phyloP scores from a whole-genome alignment of 768 basidiomycete species.

The Phallus indusiatus region DNA sequence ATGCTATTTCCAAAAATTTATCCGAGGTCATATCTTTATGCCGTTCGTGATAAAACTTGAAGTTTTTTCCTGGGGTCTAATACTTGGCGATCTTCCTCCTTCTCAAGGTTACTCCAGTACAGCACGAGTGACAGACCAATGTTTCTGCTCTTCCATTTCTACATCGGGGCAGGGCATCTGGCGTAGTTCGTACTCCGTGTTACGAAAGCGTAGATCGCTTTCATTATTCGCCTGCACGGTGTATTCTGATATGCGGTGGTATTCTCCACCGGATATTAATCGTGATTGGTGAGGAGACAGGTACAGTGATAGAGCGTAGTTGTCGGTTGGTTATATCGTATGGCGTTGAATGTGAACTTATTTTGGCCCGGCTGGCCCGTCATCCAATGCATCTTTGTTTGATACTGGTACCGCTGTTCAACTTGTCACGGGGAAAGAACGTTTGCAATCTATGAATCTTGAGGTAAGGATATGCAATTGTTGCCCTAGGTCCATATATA shows the following conservation, averaged over 20 bases:
- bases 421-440: conserved; percentile 53
- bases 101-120: conserved; percentile 41
- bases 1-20: conserved; percentile 66
- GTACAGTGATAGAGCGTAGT: conserved; percentile 63
- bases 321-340: conserved; percentile 64
- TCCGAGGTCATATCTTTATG: conserved; percentile 58
- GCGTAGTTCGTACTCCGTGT: conserved; percentile 30
- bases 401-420: conserved; percentile 68
- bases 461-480: conserved; percentile 61
- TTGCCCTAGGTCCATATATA: conserved; percentile 51
- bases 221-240: conserved; percentile 22
- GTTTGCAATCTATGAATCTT: conserved; percentile 65
- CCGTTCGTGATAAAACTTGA: conserved; percentile 59
- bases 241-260: conserved; percentile 43
- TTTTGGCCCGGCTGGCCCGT: conserved; percentile 46
- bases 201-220: conserved; percentile 49
- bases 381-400: conserved; percentile 58
- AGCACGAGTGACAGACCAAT: conserved; percentile 53
- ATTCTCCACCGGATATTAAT: conserved; percentile 70
- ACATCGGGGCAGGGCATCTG: conserved; percentile 56
- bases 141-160: conserved; percentile 66
- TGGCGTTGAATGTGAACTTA: conserved; percentile 54
- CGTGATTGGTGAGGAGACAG: conserved; percentile 63
- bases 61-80: conserved; percentile 54
- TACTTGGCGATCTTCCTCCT: conserved; percentile 33